Conservation (phyloP, 768 basidiomycete genomes). For the Lentinula edodes region DNA sequence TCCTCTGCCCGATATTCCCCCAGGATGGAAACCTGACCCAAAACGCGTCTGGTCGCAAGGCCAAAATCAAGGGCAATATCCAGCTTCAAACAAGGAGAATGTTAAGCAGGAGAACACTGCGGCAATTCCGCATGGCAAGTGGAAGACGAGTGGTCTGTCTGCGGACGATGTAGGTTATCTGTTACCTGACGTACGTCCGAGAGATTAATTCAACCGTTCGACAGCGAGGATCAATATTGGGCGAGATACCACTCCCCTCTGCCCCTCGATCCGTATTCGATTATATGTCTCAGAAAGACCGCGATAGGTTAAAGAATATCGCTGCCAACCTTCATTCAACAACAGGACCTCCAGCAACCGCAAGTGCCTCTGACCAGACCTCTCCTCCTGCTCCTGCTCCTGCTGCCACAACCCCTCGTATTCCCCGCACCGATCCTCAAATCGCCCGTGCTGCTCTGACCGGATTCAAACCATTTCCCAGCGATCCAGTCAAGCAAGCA, state of each 20-base stretch:
- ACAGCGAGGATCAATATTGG: constrained; percentile 78
- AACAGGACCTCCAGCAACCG: constrained; percentile 16
- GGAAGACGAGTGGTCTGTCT: constrained; percentile 53
- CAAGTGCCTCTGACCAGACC: constrained; percentile 15
- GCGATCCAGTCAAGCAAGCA: constrained; percentile 72
- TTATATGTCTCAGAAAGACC: constrained; percentile 88
- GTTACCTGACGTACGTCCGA: not conserved
- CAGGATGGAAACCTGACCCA: constrained; percentile 84
- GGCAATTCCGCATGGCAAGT: constrained; percentile 35
- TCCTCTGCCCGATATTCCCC: constrained; percentile 74
- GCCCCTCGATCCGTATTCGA: constrained; percentile 87
- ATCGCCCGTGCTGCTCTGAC: constrained; percentile 81
- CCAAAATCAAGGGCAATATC: constrained; percentile 15
- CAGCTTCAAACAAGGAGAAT: constrained; percentile 36
- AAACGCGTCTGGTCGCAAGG: constrained; percentile 59
- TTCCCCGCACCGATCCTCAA: constrained; percentile 66
- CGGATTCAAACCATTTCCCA: constrained; percentile 87
- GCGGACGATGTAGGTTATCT: constrained; percentile 61
- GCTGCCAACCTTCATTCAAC: constrained; percentile 24
- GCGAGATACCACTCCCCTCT: constrained; percentile 69
- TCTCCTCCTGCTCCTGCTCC: constrained; percentile 17
- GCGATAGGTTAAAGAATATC: constrained; percentile 73
- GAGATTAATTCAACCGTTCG: not conserved
- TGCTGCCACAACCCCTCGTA: constrained; percentile 27
- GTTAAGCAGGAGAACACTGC: constrained; percentile 9